phyloP scores from a whole-genome alignment of 2,329 filamentous ascomycete species.

The Corynespora cassiicola region DNA sequence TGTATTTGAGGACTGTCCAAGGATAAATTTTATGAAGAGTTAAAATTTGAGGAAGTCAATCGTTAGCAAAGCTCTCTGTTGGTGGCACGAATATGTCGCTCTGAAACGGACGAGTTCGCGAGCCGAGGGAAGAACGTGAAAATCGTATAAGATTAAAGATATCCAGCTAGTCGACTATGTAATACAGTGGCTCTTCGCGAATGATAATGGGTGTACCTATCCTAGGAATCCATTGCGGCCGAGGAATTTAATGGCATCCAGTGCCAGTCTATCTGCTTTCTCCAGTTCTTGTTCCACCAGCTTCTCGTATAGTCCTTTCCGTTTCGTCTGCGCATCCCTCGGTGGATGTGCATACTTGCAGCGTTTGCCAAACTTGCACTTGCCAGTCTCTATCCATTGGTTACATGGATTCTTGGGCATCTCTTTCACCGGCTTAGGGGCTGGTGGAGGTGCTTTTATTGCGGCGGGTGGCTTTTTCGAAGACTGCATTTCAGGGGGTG shows the following conservation, averaged over 20 bases:
- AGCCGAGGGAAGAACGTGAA: too few relatives aligned
- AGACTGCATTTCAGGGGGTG: constrained; percentile 45
- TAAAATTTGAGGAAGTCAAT: too few relatives aligned
- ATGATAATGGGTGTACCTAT: too few relatives aligned
- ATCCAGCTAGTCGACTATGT: too few relatives aligned
- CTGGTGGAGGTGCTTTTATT: constrained; percentile 19
- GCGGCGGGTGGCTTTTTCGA: constrained; percentile 37
- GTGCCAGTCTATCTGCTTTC: constrained; percentile 48
- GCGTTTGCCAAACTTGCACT: constrained; percentile 31
- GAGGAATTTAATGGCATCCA: constrained; percentile 55
- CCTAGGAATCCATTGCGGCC: constrained; percentile 51
- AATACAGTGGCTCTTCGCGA: too few relatives aligned
- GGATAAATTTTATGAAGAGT: too few relatives aligned
- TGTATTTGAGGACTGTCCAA: too few relatives aligned
- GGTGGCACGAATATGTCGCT: too few relatives aligned
- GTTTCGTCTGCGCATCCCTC: constrained; percentile 22
- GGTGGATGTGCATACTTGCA: constrained; percentile 35
- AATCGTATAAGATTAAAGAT: too few relatives aligned
- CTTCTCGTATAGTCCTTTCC: constrained; percentile 34
- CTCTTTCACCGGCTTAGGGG: constrained; percentile 11
- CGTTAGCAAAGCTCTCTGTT: too few relatives aligned
- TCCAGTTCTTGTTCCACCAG: constrained; percentile 54
- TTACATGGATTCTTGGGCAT: constrained; percentile 21
- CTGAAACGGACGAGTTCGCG: too few relatives aligned
- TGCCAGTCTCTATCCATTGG: constrained; percentile 31